Evolutionary conservation across 257 asterid genomes (phyloP).

Genomic region (Nicotiana obtusifolia): DNA sequence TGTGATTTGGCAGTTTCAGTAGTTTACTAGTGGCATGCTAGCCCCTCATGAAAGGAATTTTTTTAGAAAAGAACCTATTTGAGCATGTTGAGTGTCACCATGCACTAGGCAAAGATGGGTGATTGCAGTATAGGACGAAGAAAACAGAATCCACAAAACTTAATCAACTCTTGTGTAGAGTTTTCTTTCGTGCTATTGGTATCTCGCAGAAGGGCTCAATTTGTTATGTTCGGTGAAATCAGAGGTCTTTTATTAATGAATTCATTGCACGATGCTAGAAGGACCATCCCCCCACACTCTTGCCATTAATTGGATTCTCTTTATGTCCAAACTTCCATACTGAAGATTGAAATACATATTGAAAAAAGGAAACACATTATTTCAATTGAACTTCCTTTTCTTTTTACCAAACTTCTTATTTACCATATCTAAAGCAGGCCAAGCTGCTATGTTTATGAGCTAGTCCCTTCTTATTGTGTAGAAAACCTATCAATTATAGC

Average conservation of each 20-base stretch:
- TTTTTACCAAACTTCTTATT: not conserved
- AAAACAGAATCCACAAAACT: not conserved
- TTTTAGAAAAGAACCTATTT: not conserved
- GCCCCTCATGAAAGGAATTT: not conserved
- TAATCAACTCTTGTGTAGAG: not conserved
- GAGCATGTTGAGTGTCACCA: not conserved
- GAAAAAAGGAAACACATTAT: not conserved
- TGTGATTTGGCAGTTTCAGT: not conserved
- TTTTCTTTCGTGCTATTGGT: not conserved
- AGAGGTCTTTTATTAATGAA: not conserved
- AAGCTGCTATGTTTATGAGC: not conserved
- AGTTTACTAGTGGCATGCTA: not conserved
- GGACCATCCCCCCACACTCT: not conserved
- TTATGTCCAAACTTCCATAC: not conserved
- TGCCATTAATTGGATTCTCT: not conserved
- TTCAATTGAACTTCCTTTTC: not conserved
- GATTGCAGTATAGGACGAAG: not conserved
- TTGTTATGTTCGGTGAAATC: not conserved
- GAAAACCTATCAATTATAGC: not conserved
- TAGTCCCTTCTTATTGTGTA: not conserved
- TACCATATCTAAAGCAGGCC: not conserved
- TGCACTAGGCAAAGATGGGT: not conserved
- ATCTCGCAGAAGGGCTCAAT: not conserved
- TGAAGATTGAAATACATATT: not conserved
- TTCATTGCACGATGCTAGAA: not conserved